These are phyloP conservation scores for Candida patagonica DNA, from an alignment of 805 yeast genomes.

Conservation along the genomic window DNA sequence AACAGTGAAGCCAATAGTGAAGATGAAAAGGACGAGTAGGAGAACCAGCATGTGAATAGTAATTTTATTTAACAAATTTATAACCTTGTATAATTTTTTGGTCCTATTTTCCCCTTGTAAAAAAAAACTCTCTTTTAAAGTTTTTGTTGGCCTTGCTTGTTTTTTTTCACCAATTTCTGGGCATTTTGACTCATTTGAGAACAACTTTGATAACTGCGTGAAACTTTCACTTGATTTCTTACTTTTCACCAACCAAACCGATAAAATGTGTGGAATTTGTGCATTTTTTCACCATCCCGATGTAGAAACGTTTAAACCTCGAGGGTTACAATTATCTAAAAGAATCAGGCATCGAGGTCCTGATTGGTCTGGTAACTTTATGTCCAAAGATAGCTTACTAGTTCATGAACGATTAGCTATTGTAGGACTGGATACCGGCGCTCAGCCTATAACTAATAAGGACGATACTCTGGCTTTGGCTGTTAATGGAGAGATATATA, in stretches of 20 bases:
- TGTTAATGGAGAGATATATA: conserved; percentile 97
- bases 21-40: conserved; percentile 7
- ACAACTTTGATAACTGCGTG: no score
- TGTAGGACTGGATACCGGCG: conserved; percentile 95
- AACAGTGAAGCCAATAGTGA: conserved; percentile 21
- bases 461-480: conserved; percentile 68
- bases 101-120: no score
- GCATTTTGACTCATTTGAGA: background rate
- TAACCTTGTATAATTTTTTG: no score
- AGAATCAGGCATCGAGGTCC: conserved; percentile 98
- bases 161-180: no score
- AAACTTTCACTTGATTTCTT: no score
- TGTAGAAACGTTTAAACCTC: conserved; percentile 69
- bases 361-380: conserved; percentile 87
- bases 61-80: no score
- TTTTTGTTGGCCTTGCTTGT: no score
- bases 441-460: conserved; percentile 85
- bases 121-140: no score
- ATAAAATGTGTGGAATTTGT: conserved; percentile 97
- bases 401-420: conserved; percentile 96
- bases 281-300: conserved; percentile 82
- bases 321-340: conserved; percentile 84
- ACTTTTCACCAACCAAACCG: no score
- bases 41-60: background rate
- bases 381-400: conserved; percentile 70